A percentile compares a stretch with the other conserved stretches of the same genome.
phyloP scores from a whole-genome alignment of 179 eudicot species.

The Pouteria campechiana region DNA sequence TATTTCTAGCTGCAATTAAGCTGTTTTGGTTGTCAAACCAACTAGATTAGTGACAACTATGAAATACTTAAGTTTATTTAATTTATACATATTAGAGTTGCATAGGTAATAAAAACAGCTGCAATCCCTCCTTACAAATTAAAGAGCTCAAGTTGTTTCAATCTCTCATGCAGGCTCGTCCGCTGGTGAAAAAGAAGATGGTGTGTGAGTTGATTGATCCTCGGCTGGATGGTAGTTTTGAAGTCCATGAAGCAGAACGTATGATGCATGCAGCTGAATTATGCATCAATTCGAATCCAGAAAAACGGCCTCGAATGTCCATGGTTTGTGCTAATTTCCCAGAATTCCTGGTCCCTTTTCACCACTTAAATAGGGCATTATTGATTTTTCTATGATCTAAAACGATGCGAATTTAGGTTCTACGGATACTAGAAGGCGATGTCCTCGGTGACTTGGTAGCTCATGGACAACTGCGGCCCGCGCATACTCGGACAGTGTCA shows the following conservation, averaged over 20 bases:
- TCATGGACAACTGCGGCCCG: not conserved
- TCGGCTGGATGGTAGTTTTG: not conserved
- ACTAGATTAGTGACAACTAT: no score
- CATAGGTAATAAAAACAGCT: no score
- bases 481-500: not conserved
- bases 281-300: slow-evolving; percentile 9
- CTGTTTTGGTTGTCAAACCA: no score
- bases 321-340: slow-evolving; percentile 1
- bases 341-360: not conserved
- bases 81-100: no score
- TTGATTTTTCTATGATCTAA: not conserved
- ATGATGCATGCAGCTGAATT: slow-evolving; percentile 10
- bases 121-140: no score
- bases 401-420: slow-evolving; percentile 3
- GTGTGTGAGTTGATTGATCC: slow-evolving; percentile 5
- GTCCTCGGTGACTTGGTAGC: not conserved
- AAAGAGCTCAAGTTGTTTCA: not conserved
- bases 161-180: not conserved
- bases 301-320: slow-evolving; percentile 12
- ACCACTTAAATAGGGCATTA: no score
- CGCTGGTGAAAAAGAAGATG: not conserved
- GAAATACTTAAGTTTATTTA: no score
- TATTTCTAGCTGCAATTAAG: no score
- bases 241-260: slow-evolving; percentile 1
- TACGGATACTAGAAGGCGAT: slow-evolving; percentile 12